Base-by-base conservation (phyloP, 495 filamentous ascomycete genomes). In the Sporormia fimetaria region DNA sequence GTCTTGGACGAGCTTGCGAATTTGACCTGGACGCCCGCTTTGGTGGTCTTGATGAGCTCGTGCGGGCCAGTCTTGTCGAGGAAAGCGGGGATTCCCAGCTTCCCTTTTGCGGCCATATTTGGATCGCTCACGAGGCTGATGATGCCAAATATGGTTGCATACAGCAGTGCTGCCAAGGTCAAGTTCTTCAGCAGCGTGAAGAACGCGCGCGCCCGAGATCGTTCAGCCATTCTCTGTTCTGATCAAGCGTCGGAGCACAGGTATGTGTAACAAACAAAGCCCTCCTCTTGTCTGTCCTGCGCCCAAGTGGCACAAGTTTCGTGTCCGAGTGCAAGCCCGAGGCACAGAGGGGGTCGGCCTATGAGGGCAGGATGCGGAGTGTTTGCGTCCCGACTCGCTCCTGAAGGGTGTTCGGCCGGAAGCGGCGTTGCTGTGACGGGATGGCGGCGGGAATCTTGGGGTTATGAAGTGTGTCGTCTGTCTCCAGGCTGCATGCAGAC, bases 31-130 rank as follows among this genome's bases (percentile, higher is more conserved):
- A 58, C 12, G 17, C 49, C 49, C n/a, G 52, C 31, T 37, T 58
- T 56, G 29, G 49, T 56, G 31, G 49, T 52, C 33, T 58, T 58
- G 42, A 58, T 44, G 26, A 58, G 40, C 33, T 56, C 53, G 16
- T 52, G 40, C 4, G 55, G 55, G 1, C 55, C 52, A 7, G 52
- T 46, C 40, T 56, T 56, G 42, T 58, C 52, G 15, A 57, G 44
- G 33, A 55, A 49, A 37, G 54, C 51, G 11, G 55, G 55, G 18
- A 58, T 58, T 15, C 52, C 55, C 4, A 58, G 40, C 31, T 52
- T 55, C 12, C 52, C 52, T 29, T 49, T 55, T 0, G 45, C 21
- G 6, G 40, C 42, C 1, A 47, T 34, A n/a, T 14, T 34, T 11
- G 52, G 55, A 27, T 47, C 33, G 21, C 45, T 44, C 14, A 40